Percentiles rank a stretch among this genome's conserved stretches.
Evolutionary conservation across 1,284 basidiomycete genomes (phyloP).

Genomic region (Cryptococcus amylolentus): DNA sequence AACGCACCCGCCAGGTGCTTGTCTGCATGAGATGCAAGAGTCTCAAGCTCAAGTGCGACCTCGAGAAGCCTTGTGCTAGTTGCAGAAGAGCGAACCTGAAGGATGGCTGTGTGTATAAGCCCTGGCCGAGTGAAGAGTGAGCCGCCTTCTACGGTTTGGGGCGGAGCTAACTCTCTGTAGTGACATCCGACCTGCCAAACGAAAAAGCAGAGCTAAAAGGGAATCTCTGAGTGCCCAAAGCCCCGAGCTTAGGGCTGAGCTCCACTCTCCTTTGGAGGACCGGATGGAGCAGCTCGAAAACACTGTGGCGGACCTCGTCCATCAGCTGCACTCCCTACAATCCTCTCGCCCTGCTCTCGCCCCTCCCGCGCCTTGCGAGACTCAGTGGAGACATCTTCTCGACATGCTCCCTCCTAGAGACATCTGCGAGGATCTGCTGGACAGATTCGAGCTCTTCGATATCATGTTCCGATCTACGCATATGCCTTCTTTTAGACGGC

Average conservation of each 20-base stretch:
- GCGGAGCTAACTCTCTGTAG: neutral
- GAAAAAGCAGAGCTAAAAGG: no score
- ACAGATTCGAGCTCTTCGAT: conserved; percentile 1
- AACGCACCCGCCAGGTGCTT: conserved; percentile 6
- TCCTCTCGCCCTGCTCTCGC: neutral
- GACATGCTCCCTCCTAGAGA: neutral
- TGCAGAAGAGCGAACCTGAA: conserved; percentile 6
- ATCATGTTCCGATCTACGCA: conserved; percentile 4
- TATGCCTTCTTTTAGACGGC: conserved; percentile 2
- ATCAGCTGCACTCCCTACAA: neutral
- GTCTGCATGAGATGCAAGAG: conserved; percentile 11
- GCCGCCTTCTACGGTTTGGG: neutral
- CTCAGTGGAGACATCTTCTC: conserved; percentile 3
- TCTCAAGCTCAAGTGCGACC: conserved; percentile 9
- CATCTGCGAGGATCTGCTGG: neutral
- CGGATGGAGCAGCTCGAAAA: conserved; percentile 1
- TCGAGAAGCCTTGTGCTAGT: conserved; percentile 5
- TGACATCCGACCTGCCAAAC: neutral
- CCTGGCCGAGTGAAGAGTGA: conserved; percentile 3
- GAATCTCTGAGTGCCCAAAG: no score
- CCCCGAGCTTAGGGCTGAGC: no score
- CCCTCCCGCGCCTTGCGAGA: neutral
- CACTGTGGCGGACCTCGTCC: neutral
- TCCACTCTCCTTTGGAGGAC: neutral
- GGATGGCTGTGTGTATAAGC: conserved; percentile 7